Base-by-base conservation (phyloP, 768 basidiomycete genomes). In the Pholiota molesta region DNA sequence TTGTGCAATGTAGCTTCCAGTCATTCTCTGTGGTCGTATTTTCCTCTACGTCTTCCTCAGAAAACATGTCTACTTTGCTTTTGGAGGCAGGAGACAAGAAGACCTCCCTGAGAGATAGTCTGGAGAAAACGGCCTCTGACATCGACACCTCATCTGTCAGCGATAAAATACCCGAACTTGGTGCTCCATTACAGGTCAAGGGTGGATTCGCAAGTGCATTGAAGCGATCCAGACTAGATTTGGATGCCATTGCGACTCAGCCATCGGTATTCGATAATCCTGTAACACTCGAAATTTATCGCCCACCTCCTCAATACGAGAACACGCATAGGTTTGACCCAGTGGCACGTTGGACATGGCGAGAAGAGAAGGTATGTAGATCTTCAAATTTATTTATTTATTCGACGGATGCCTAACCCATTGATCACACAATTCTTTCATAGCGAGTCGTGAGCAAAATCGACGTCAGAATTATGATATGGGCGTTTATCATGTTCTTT, bases 311-410 rank as follows among this genome's bases (percentile, higher is more conserved):
- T 5, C 64, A 73, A 56, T 88, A 85, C 60, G 87, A 89, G 72
- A 88, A 88, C 66, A 66, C 79, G 6, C 85, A 85, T 65, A 80
- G 87, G 1, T 90, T 92, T 66, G 85, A 91, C 68, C 84, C 86
- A 1, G 55, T 72, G 16, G 88, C 87, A 19, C 81, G 88, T 8
- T 91, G 89, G 89, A 89, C 89, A 9, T 88, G 84, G 83, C 69
- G 85, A 42, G 88, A 91, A 71, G 89, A 91, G 73, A 77, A 77
- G 71, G 83, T 83, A 59, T 57, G 78, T 64, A 45, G 9, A 13
- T 35, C 35, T n/a, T n/a, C n/a, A 10, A 9, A 35, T 40, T 19
- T 40, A n/a, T n/a, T n/a, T 51, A 42, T 9, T 44, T 31, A 4
- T 37, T 47, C 13, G 23, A 17, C 37, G 14, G 14, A 19, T 5